A percentile compares a stretch with the other conserved stretches of the same genome.
Conservation (phyloP, 2,329 filamentous ascomycete genomes). For the Verticillium albo-atrum region DNA sequence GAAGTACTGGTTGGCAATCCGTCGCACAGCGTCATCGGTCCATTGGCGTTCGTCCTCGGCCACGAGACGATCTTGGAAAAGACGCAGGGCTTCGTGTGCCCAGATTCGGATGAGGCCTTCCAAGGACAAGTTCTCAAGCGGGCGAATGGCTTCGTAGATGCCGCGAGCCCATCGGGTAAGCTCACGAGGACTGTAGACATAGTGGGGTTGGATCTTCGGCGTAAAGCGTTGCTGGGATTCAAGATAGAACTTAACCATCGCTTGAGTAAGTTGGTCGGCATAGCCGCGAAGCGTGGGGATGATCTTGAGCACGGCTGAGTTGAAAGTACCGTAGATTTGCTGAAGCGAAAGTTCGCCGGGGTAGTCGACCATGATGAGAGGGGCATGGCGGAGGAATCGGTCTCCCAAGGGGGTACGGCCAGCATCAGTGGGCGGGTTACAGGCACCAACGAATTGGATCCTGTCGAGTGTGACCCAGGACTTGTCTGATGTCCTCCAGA, state of each 20-base stretch:
- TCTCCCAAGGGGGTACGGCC: slow-evolving; percentile 92
- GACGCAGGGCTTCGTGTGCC: slow-evolving; percentile 91
- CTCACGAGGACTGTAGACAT: slow-evolving; percentile 98
- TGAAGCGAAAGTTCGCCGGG: slow-evolving; percentile 90
- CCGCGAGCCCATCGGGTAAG: slow-evolving; percentile 96
- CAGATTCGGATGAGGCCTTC: slow-evolving; percentile 95
- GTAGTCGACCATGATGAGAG: slow-evolving; percentile 99
- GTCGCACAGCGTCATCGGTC: slow-evolving; percentile 84
- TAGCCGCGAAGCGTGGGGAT: slow-evolving; percentile 93
- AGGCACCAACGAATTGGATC: slow-evolving; percentile 98
- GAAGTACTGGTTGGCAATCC: slow-evolving; percentile 88
- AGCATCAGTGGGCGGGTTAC: slow-evolving; percentile 95
- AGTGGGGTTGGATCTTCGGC: slow-evolving; percentile 94
- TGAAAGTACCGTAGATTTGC: slow-evolving; percentile 99
- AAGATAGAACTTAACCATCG: slow-evolving; percentile 95
- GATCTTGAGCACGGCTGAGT: slow-evolving; percentile 92
- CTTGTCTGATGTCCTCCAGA: slow-evolving; percentile 97
- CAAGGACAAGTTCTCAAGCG: slow-evolving; percentile 79
- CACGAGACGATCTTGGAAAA: slow-evolving; percentile 97
- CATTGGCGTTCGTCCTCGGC: slow-evolving; percentile 90
- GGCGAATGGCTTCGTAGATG: slow-evolving; percentile 93
- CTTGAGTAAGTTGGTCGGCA: slow-evolving; percentile 86
- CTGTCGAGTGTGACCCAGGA: slow-evolving; percentile 96
- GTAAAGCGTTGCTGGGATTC: slow-evolving; percentile 95
- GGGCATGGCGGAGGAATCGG: slow-evolving; percentile 91